These are phyloP conservation scores for Calonectria montana DNA, from an alignment of 2,329 filamentous ascomycete genomes.

Conservation along the genomic window DNA sequence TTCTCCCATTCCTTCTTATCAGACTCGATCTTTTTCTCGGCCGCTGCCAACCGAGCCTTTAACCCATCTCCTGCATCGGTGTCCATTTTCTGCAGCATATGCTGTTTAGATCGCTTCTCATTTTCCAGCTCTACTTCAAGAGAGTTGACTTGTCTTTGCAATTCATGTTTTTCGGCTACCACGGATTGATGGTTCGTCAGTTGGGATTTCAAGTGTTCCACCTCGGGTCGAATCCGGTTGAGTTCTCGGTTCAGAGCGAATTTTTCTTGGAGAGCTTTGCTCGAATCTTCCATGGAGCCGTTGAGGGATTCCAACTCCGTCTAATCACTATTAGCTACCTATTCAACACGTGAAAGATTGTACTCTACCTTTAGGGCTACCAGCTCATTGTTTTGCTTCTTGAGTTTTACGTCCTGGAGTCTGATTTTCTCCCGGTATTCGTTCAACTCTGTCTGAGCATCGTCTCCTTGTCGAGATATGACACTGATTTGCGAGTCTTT, in stretches of 20 bases:
- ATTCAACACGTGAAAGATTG: rapidly evolving
- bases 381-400: conserved; percentile 61
- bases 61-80: conserved; percentile 58
- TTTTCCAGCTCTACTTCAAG: conserved; percentile 86
- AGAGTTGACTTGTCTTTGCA: conserved; percentile 82
- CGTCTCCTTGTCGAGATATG: conserved; percentile 54
- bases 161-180: conserved; percentile 80
- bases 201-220: conserved; percentile 67
- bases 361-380: conserved; percentile 58
- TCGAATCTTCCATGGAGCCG: conserved; percentile 74
- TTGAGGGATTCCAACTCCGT: conserved; percentile 78
- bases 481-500: conserved; percentile 69
- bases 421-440: conserved; percentile 54
- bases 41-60: conserved; percentile 49
- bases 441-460: conserved; percentile 56
- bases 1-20: conserved; percentile 62
- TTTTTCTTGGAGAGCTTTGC: conserved; percentile 73
- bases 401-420: conserved; percentile 60
- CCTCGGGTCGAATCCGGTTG: conserved; percentile 63
- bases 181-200: conserved; percentile 72
- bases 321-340: conserved; percentile 53
- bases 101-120: conserved; percentile 64
- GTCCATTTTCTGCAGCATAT: conserved; percentile 44
- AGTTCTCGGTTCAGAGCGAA: conserved; percentile 64
- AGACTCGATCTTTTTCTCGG: conserved; percentile 49